Evolutionary conservation across 495 filamentous ascomycete genomes (phyloP), one percentile per base, ranked within the genome.

Genomic region (Trichoderma asperelloides): DNA sequence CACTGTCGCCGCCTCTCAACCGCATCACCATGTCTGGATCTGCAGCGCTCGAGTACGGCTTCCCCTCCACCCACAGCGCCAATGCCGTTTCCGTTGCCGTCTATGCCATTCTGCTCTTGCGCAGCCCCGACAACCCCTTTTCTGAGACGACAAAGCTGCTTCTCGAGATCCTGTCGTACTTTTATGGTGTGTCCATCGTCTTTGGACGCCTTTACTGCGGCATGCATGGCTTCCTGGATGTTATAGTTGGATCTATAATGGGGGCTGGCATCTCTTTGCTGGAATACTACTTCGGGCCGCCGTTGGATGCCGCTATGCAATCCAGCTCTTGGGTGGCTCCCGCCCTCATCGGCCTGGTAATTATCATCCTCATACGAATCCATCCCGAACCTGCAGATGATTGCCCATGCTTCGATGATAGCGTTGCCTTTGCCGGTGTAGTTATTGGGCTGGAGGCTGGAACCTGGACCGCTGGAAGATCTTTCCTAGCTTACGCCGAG

Each of bases 391-490:
- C 95, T 2, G 95, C 92, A 0, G 95, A 98, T 75, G 90, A 96
- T 74, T 98, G 95, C 71, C 95, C 95, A 18, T 98, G 95, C 73
- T 98, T 96, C 74, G 95, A 98, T 75, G 95, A 98, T 78, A 93
- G 90, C 70, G 91, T 98, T 43, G 87, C 93, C 9, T 98, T 98
- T 74, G 88, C 92, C 25, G 95, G 90, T 7, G 93, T 97, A 37
- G 83, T 91, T 67, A 88, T 96, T 64, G 95, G 95, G 0, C 79
- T 90, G 62, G 87, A 94, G 70, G 73, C 88, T 55, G 92, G 90
- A 3, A 88, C 84, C 18, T 98, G 92, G 93, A 91, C 91, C 74
- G 90, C 89, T 70, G 84, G 84, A 3, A 78, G 78, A 8, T 85
- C 83, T 3, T 81, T 82, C 2, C 89, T 81, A 81, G 76, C 62